Conservation (phyloP, 1,284 basidiomycete genomes). For the Megacollybia platyphylla region DNA sequence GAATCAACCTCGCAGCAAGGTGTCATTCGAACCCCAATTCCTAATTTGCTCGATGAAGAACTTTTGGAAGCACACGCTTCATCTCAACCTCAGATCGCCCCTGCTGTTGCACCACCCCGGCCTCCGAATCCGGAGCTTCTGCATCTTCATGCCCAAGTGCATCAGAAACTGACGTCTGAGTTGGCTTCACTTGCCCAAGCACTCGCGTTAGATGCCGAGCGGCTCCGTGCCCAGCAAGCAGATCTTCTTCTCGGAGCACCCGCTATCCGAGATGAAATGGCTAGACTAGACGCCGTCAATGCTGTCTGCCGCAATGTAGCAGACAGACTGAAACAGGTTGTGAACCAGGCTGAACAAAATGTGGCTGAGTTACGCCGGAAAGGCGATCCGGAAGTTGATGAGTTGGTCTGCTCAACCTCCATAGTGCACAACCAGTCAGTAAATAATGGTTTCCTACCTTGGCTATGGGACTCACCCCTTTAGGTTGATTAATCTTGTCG, state of each 20-base stretch:
- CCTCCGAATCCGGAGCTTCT: conserved; percentile 86
- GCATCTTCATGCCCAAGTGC: conserved; percentile 72
- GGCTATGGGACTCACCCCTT: conserved; percentile 6
- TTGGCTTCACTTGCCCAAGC: conserved; percentile 55
- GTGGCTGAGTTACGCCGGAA: conserved; percentile 59
- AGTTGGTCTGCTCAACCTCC: conserved; percentile 87
- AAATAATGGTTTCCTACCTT: conserved; percentile 6
- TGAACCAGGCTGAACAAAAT: conserved; percentile 54
- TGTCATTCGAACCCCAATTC: conserved; percentile 15
- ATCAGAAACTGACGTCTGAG: conserved; percentile 63
- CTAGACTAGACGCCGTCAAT: conserved; percentile 86
- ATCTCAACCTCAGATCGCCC: conserved; percentile 12
- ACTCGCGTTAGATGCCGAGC: conserved; percentile 58
- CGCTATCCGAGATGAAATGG: conserved; percentile 92
- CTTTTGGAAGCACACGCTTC: conserved; percentile 9
- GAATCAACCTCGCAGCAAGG: conserved; percentile 7
- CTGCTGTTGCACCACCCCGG: conserved; percentile 47
- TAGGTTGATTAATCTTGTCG: conserved; percentile 87
- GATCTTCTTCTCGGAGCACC: conserved; percentile 86
- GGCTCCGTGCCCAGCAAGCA: conserved; percentile 66
- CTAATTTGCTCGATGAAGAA: conserved; percentile 42
- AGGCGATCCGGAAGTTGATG: conserved; percentile 80
- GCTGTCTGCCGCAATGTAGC: conserved; percentile 81
- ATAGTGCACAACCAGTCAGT: conserved; percentile 94
- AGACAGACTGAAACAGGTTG: conserved; percentile 47